These are phyloP conservation scores for Cajanus cajan DNA, from an alignment of 306 rosid species.

Conservation along the genomic window DNA sequence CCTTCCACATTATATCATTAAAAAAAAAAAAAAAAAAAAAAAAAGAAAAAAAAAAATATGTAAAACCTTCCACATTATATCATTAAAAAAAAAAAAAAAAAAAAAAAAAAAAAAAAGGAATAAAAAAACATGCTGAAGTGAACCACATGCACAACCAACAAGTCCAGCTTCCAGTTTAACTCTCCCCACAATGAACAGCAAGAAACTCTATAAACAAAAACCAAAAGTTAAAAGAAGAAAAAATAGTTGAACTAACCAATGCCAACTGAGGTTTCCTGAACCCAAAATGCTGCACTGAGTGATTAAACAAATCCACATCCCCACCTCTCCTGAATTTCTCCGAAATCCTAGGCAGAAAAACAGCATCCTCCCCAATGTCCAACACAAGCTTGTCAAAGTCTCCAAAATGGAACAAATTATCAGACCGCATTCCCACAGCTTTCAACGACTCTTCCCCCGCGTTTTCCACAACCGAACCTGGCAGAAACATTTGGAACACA, in stretches of 20 bases:
- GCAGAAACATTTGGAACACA: conserved; percentile 83
- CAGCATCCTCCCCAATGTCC: conserved; percentile 71
- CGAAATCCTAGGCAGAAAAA: conserved; percentile 70
- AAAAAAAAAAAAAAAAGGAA: background rate
- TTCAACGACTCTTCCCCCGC: conserved; percentile 32
- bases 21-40: no score
- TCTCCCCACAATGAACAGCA: conserved; percentile 13
- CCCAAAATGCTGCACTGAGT: conserved; percentile 50
- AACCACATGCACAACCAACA: conserved; percentile 22
- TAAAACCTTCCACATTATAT: background rate
- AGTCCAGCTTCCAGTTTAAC: conserved; percentile 6
- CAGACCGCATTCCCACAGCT: conserved; percentile 48
- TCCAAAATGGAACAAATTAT: conserved; percentile 40
- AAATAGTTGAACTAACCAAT: conserved; percentile 53
- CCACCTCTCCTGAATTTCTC: conserved; percentile 55
- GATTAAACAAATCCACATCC: conserved; percentile 45
- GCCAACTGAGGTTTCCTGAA: conserved; percentile 90
- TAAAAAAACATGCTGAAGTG: background rate
- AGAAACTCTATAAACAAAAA: background rate
- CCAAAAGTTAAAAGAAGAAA: background rate
- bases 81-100: background rate
- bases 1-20: background rate
- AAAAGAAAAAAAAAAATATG: no score
- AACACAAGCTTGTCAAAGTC: conserved; percentile 52
- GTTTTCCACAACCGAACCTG: conserved; percentile 72